Evolutionary conservation across 345 rosid species (phyloP).

Genomic region (Euclidium syriacum): DNA sequence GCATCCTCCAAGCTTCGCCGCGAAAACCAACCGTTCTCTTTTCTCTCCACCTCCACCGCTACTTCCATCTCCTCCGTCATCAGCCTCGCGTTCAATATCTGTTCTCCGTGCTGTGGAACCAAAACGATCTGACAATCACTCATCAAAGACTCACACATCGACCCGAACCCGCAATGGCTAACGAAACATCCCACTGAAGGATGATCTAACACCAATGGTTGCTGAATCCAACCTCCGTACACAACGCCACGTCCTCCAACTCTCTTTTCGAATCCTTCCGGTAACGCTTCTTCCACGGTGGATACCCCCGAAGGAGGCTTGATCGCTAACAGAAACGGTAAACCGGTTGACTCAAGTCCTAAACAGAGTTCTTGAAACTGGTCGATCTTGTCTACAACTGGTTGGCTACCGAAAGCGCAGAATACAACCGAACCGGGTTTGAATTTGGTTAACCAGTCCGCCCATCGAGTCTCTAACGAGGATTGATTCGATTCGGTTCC

Average conservation of each 20-base stretch:
- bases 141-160: conserved; percentile 69
- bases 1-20: conserved; percentile 41
- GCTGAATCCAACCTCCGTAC: conserved; percentile 55
- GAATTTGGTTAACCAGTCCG: conserved; percentile 47
- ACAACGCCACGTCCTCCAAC: conserved; percentile 47
- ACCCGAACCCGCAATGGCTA: conserved; percentile 66
- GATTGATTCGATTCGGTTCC: conserved; percentile 7
- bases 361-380: conserved; percentile 66
- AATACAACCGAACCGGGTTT: conserved; percentile 44
- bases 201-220: conserved; percentile 42
- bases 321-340: conserved; percentile 51
- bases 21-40: conserved; percentile 51
- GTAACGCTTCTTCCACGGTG: conserved; percentile 65
- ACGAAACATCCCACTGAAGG: conserved; percentile 66
- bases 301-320: conserved; percentile 50
- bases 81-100: conserved; percentile 54
- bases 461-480: conserved; percentile 48
- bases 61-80: conserved; percentile 50
- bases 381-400: conserved; percentile 32
- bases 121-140: conserved; percentile 54
- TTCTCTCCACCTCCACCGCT: conserved; percentile 52
- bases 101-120: conserved; percentile 58
- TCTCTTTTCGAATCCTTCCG: conserved; percentile 61
- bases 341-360: conserved; percentile 54
- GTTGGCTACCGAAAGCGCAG: conserved; percentile 73